Base-by-base conservation (phyloP, 2,329 filamentous ascomycete species). In the Curvularia eragrostidis region DNA sequence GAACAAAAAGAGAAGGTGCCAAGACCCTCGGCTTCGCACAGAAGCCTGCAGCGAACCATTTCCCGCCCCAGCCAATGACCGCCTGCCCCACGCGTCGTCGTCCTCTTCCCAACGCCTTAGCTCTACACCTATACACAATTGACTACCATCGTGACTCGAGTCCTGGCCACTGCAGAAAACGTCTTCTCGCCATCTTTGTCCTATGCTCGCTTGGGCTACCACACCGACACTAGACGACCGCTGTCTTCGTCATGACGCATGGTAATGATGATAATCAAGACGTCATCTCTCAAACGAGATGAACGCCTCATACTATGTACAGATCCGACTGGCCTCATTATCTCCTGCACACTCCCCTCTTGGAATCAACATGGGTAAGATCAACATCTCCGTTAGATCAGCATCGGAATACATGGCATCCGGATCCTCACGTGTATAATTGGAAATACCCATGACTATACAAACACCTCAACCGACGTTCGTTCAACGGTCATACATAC, bases 1-100 rank as follows among this genome's bases (percentile, higher is more conserved):
- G 38, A 24, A 57, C 61, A 10, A 56, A 64, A 61, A 47, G 34
- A 61, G 62, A 59, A 64, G 64, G 62, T 66, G 62, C 51, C 41
- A 57, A 61, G 54, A 38, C 21, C 24, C 24, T 46, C 52, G 32
- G 26, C 42, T 47, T 32, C 23, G 23, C 30, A 36, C 24, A 34
- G 23, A 51, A 34, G 38, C 49, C 39, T 54, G 59, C 56, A 50
- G 49, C 55, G 10, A 55, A 19, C 46, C 48, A 30, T 23, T 48
- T 58, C 56, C 12, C 15, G 19, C 41, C 18, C 15, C 28, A 26
- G 43, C 64, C 64, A 66, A 66, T 63, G 26, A 61, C 13, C 21
- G 12, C n/a, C 24, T n/a, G n/a, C 10, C 10, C 13, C 55, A 39
- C 39, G 51, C 13, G 34, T 44, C 56, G 56, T 58, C 24, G 36